A percentile compares a stretch with the other conserved stretches of the same genome.
Evolutionary conservation across 768 basidiomycete species (phyloP).

Genomic region (Pleurotus djamor): DNA sequence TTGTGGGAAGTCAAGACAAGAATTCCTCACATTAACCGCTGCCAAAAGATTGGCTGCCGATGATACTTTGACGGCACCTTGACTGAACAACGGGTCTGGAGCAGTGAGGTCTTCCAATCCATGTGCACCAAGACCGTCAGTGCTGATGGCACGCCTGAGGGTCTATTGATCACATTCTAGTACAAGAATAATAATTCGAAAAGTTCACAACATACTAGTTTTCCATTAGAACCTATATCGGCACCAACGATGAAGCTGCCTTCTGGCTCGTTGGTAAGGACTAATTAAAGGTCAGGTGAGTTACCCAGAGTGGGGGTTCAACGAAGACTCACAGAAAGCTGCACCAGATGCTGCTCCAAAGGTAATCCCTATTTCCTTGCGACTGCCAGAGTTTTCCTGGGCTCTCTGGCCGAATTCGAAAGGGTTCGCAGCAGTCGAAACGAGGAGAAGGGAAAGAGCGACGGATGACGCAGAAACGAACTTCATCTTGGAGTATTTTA

Average conservation of each 20-base stretch:
- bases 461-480: too few species aligned
- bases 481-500: too few species aligned
- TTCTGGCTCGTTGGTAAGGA: constrained; percentile 46
- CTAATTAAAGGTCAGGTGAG: constrained; percentile 17
- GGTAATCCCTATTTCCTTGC: too few species aligned
- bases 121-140: constrained; percentile 33
- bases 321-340: too few species aligned
- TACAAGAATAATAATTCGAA: background rate
- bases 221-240: constrained; percentile 38
- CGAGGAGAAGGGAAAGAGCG: too few species aligned
- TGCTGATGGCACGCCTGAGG: constrained; percentile 23
- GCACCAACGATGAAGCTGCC: constrained; percentile 44
- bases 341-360: too few species aligned
- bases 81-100: constrained; percentile 38
- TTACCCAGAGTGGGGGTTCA: background rate
- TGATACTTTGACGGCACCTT: constrained; percentile 37
- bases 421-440: too few species aligned
- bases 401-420: too few species aligned
- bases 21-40: constrained; percentile 25
- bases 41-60: constrained; percentile 28
- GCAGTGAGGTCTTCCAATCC: constrained; percentile 27
- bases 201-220: constrained; percentile 24
- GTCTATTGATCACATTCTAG: constrained; percentile 13
- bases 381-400: too few species aligned
- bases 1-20: background rate